Evolutionary conservation across 768 basidiomycete species (phyloP), one percentile per base, ranked within the genome.

Genomic region (Lactifluus echinatus): DNA sequence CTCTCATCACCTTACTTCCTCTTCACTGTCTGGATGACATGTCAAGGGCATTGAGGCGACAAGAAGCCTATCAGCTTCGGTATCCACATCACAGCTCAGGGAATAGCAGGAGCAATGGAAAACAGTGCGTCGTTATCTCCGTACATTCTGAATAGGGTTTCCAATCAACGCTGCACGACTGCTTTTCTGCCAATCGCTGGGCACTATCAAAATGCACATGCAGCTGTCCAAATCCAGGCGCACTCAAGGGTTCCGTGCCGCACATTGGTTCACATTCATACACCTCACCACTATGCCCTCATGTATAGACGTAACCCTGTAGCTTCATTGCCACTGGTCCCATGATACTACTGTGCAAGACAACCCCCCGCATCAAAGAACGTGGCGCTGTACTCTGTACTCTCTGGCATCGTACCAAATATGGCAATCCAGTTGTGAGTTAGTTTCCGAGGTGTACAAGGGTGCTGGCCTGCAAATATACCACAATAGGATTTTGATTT

Each of bases 191-290:
- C 93, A 95, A 68, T 93, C 93, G 11, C 83, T 98, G 43, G 96
- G 98, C 70, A 98, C 96, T 24, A 98, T 98, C 78, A 98, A 98
- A 75, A 95, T 97, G 64, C 91, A 95, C n/a, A 99, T 99, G 96
- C 96, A 99, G 74, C 84, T 99, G 55, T 90, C 89, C 57, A 83
- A 76, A 71, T 86, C 93, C 11, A 83, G 93, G 34, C 75, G 76
- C 55, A 70, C 77, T 40, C 82, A 88, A 51, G 96, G 96, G 46
- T 95, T 98, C 71, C 69, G 89, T 85, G 3, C 31, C 24, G 36
- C 44, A 15, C 43, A 8, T 28, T 24, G 8, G 19, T 26, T 34
- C n/a, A 56, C 36, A 37, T 39, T n/a, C n/a, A n/a, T n/a, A n/a
- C n/a, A 42, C 54, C 48, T 14, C 21, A 12, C 11, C 40, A 12